Evolutionary conservation across 2,329 filamentous ascomycete species (phyloP).

Genomic region (Ophiosphaerella herpotricha): DNA sequence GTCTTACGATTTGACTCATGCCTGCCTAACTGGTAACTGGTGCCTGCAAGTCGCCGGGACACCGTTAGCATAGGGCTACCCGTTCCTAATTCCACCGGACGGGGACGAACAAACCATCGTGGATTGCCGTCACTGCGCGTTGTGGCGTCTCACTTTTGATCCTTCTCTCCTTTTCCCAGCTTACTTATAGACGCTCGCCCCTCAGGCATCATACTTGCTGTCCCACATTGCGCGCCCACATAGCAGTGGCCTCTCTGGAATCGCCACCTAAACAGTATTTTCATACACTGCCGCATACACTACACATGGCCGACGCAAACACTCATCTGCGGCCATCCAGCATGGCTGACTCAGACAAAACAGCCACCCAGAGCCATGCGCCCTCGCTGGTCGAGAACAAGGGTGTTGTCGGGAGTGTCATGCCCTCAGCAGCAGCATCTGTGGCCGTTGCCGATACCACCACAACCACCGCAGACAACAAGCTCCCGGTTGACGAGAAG

Average conservation of each 20-base stretch:
- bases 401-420: constrained; percentile 23
- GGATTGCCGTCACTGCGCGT: constrained; percentile 11
- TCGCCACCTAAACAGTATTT: constrained; percentile 2
- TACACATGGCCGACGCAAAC: constrained; percentile 30
- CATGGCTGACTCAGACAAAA: constrained; percentile 41
- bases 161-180: constrained; percentile 4
- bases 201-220: constrained; percentile 7
- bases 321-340: constrained; percentile 33
- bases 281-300: neutral
- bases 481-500: constrained; percentile 14
- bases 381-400: constrained; percentile 34
- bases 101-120: constrained; percentile 3
- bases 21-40: neutral
- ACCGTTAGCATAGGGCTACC: neutral
- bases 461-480: constrained; percentile 4
- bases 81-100: constrained; percentile 13
- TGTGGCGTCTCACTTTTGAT: constrained; percentile 8
- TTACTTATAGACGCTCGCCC: constrained; percentile 21
- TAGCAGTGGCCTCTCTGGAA: neutral
- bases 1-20: neutral
- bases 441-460: constrained; percentile 18
- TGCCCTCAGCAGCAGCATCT: constrained; percentile 28
- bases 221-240: neutral
- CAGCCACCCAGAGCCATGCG: constrained; percentile 32
- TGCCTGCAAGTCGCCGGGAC: neutral